Evolutionary conservation across 306 rosid species (phyloP).

Genomic region (Gynostemma pentaphyllum): DNA sequence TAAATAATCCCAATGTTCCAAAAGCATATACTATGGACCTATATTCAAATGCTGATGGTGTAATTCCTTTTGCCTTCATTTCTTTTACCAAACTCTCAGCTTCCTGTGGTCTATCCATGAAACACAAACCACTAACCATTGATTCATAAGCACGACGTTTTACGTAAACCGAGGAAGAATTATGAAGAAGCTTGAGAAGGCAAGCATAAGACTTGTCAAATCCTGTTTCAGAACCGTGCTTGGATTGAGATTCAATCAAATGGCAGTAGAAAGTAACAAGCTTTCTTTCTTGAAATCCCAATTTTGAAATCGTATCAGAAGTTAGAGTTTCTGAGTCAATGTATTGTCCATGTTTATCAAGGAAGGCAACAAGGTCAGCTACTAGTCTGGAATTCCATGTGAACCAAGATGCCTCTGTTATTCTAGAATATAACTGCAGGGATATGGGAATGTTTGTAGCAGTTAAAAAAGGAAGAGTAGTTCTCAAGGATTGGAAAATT

Average conservation of each 20-base stretch:
- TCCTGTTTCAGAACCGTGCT: conserved; percentile 34
- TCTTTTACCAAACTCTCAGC: conserved; percentile 48
- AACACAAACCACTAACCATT: conserved; percentile 54
- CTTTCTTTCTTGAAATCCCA: conserved; percentile 33
- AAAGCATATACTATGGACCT: conserved; percentile 42
- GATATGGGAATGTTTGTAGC: not conserved
- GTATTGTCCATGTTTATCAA: conserved; percentile 36
- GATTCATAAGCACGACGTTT: conserved; percentile 50
- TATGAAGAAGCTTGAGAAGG: conserved; percentile 28
- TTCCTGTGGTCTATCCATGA: conserved; percentile 47
- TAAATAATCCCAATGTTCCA: conserved; percentile 57
- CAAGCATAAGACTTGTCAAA: conserved; percentile 31
- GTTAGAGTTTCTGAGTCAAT: conserved; percentile 28
- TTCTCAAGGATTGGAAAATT: not conserved
- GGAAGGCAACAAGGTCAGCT: conserved; percentile 50
- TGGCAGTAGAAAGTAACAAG: conserved; percentile 48
- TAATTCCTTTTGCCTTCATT: conserved; percentile 29
- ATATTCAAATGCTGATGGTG: conserved; percentile 47
- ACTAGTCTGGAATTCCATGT: conserved; percentile 50
- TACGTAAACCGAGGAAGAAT: conserved; percentile 39
- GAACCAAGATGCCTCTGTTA: conserved; percentile 58
- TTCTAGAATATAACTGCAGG: conserved; percentile 47
- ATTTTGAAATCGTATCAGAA: conserved; percentile 32
- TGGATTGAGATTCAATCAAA: conserved; percentile 52
- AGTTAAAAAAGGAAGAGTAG: not conserved